A percentile compares a stretch with the other conserved stretches of the same genome.
Evolutionary conservation across 2,329 filamentous ascomycete species (phyloP).

Genomic region (Lasiodiplodia sp.): DNA sequence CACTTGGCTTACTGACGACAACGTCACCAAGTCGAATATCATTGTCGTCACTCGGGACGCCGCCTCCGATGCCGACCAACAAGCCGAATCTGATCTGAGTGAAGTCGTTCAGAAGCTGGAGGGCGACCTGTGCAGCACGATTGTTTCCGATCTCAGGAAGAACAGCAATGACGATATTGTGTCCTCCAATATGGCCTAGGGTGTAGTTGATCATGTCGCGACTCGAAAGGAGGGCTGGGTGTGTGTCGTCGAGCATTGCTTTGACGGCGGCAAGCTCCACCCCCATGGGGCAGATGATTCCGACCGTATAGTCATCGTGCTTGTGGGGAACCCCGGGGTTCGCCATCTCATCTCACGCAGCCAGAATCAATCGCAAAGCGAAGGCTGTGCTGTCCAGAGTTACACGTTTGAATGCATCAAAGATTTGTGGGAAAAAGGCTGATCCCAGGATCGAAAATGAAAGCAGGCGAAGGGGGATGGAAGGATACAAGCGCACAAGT

Average conservation of each 20-base stretch:
- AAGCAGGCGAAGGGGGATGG: too few relatives aligned
- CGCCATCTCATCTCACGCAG: too few relatives aligned
- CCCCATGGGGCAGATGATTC: background rate
- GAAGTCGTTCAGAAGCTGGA: constrained; percentile 7
- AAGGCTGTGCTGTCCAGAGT: too few relatives aligned
- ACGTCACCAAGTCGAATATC: constrained; percentile 41
- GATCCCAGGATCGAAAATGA: too few relatives aligned
- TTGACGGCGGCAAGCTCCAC: background rate
- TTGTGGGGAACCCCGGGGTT: background rate
- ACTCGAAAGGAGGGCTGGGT: background rate
- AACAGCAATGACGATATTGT: constrained; percentile 1
- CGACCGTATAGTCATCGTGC: background rate
- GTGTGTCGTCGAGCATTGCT: background rate
- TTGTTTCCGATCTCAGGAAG: constrained; percentile 25
- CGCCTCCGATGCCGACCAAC: constrained; percentile 24
- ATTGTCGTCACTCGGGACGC: constrained; percentile 38
- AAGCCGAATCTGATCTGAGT: constrained; percentile 4
- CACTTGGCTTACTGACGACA: constrained; percentile 37
- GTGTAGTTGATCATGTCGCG: constrained; percentile 4
- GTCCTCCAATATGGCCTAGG: background rate
- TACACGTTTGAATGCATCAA: too few relatives aligned
- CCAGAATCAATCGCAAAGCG: too few relatives aligned
- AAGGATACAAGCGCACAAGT: too few relatives aligned
- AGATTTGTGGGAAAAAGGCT: too few relatives aligned
- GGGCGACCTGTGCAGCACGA: constrained; percentile 19